Conservation (phyloP, 345 rosid genomes). For the Salix arbutifolia region DNA sequence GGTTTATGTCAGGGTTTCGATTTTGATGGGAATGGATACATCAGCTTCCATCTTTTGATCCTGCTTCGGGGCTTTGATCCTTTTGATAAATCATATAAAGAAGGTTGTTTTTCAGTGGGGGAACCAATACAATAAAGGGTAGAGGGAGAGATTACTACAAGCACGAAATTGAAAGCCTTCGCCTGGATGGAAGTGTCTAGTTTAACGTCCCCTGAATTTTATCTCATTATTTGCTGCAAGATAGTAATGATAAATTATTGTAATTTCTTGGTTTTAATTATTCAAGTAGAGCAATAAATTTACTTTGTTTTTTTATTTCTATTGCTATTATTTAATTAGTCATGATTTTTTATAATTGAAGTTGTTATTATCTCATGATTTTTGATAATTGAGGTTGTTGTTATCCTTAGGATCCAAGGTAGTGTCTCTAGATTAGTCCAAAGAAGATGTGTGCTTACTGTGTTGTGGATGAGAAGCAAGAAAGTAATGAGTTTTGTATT, state of each 20-base stretch:
- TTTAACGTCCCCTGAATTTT: neutral
- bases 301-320: no score
- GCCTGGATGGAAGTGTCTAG: neutral
- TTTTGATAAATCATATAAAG: neutral
- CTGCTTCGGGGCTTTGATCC: neutral
- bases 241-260: neutral
- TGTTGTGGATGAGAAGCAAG: neutral
- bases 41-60: conserved; percentile 72
- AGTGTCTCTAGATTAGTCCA: neutral
- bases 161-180: neutral
- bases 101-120: neutral
- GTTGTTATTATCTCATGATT: neutral
- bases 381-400: neutral
- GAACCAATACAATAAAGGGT: neutral
- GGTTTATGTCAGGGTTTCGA: conserved; percentile 29
- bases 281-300: neutral
- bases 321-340: neutral
- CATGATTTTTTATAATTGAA: neutral
- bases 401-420: neutral
- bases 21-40: conserved; percentile 44
- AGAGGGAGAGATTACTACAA: neutral
- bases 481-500: neutral
- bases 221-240: neutral
- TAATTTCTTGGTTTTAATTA: neutral
- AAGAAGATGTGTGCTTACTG: neutral